Evolutionary conservation across 2,329 filamentous ascomycete genomes (phyloP).

Genomic region (Fusarium cyanostomum): DNA sequence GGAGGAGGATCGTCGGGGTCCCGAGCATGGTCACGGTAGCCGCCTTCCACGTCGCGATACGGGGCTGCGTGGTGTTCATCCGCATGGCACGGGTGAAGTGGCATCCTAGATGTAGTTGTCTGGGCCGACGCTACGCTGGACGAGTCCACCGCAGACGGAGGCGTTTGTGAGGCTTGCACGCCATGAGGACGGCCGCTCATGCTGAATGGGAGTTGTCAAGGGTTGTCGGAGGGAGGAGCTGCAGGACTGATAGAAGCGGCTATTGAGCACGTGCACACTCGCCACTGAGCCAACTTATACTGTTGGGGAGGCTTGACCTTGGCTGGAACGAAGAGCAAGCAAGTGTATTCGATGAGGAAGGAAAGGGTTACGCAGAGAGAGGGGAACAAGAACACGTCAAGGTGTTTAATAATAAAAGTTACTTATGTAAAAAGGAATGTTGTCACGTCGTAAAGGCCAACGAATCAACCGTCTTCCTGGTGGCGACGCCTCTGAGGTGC

Average conservation of each 20-base stretch:
- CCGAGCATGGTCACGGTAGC: not conserved
- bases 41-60: conserved; percentile 23
- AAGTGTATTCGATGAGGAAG: no score
- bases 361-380: no score
- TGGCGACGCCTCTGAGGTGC: conserved; percentile 12
- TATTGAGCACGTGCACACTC: conserved; percentile 32
- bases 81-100: conserved; percentile 36
- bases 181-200: conserved; percentile 20
- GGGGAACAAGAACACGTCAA: not conserved
- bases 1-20: conserved; percentile 26
- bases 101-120: conserved; percentile 31
- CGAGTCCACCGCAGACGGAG: conserved; percentile 17
- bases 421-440: conserved; percentile 8
- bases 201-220: not conserved
- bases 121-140: conserved; percentile 23
- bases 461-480: conserved; percentile 22
- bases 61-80: conserved; percentile 10
- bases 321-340: not conserved
- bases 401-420: no score
- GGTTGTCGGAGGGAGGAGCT: conserved; percentile 5
- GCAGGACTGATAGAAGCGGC: conserved; percentile 14
- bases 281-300: conserved; percentile 22
- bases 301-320: not conserved
- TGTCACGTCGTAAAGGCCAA: conserved; percentile 31
- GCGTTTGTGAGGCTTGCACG: conserved; percentile 13